Conservation (phyloP, 176 grass and related monocot species). For the Cocos nucifera region DNA sequence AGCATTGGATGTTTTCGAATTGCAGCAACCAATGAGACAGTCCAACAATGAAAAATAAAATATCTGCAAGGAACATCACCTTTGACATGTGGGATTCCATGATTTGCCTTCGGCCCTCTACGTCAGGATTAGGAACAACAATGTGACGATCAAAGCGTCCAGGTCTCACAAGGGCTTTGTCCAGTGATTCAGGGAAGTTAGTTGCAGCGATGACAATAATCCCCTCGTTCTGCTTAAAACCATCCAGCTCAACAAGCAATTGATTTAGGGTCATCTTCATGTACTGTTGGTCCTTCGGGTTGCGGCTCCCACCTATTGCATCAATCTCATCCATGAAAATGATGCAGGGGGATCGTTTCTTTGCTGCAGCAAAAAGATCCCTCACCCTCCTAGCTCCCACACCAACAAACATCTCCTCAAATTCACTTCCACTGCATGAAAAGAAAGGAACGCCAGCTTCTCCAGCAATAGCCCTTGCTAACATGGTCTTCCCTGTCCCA, state of each 20-base stretch:
- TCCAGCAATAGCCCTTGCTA: constrained; percentile 92
- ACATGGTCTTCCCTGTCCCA: constrained; percentile 96
- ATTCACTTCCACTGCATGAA: constrained; percentile 88
- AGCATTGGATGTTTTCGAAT: no score
- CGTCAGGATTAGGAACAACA: constrained; percentile 92
- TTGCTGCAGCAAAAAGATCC: constrained; percentile 80
- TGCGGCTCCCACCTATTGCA: constrained; percentile 87
- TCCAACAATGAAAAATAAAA: no score
- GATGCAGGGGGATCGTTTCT: constrained; percentile 89
- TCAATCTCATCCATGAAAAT: constrained; percentile 98
- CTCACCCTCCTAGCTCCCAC: constrained; percentile 84
- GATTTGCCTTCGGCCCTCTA: constrained; percentile 82
- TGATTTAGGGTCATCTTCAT: constrained; percentile 98
- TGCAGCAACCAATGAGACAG: no score
- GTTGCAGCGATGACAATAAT: constrained; percentile 94
- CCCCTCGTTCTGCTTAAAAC: constrained; percentile 96
- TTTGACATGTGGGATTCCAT: constrained; percentile 86
- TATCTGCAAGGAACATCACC: constrained; percentile 16
- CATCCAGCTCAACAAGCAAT: constrained; percentile 90
- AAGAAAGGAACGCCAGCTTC: constrained; percentile 96
- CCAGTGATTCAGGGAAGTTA: constrained; percentile 80
- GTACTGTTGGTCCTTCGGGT: constrained; percentile 92
- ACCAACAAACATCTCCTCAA: constrained; percentile 99
- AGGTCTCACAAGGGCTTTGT: constrained; percentile 92
- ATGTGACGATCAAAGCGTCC: constrained; percentile 87